Percentiles rank a stretch among this genome's conserved stretches.
phyloP scores from a whole-genome alignment of 805 yeast genomes.

The Saturnispora halmiae region DNA sequence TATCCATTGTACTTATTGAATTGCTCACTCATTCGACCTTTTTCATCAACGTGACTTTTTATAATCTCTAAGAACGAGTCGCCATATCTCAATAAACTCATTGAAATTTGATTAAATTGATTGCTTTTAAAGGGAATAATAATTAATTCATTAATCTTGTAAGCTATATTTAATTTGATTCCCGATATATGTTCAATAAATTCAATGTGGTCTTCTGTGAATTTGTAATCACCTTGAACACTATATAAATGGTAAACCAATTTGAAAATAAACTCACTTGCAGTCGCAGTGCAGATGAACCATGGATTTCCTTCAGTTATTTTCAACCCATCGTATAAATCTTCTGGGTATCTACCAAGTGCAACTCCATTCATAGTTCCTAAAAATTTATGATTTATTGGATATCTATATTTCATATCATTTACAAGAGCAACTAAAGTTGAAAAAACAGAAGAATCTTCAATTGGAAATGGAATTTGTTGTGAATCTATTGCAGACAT shows the following conservation, averaged over 20 bases:
- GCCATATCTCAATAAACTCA: constrained; percentile 43
- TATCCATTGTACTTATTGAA: constrained; percentile 73
- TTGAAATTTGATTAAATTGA: constrained; percentile 39
- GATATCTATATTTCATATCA: constrained; percentile 68
- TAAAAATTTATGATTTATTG: constrained; percentile 52
- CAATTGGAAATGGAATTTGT: constrained; percentile 54
- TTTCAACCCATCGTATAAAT: constrained; percentile 69
- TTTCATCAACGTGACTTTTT: constrained; percentile 48
- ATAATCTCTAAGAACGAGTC: constrained; percentile 60
- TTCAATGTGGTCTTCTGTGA: constrained; percentile 19
- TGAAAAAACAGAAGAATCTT: constrained; percentile 48
- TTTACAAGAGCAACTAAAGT: constrained; percentile 53
- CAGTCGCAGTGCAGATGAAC: constrained; percentile 72
- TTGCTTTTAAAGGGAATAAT: constrained; percentile 32
- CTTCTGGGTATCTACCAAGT: constrained; percentile 90
- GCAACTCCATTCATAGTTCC: constrained; percentile 46
- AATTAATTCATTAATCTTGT: constrained; percentile 12
- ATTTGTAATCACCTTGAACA: constrained; percentile 35
- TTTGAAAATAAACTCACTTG: constrained; percentile 54
- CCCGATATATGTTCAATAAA: constrained; percentile 21
- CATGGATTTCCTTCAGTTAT: constrained; percentile 84
- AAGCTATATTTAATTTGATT: constrained; percentile 15
- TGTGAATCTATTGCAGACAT: constrained; percentile 28
- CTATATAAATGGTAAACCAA: constrained; percentile 38
- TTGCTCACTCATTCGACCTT: constrained; percentile 82